phyloP scores from a whole-genome alignment of 179 eudicot species.

The Vitellaria paradoxa region DNA sequence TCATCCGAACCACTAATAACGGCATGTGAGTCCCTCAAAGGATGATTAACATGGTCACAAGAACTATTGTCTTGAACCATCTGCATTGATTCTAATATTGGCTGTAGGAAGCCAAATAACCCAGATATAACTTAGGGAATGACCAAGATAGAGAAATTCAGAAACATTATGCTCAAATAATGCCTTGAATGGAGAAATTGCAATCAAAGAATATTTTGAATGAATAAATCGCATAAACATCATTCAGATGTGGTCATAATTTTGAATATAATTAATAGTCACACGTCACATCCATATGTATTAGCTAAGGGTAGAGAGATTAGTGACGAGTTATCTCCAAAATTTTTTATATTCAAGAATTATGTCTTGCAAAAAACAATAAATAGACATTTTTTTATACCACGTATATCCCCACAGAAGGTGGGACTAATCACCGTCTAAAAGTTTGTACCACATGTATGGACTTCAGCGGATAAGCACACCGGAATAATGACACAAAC shows the following conservation, averaged over 20 bases:
- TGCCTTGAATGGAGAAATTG: neutral
- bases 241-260: no score
- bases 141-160: constrained; percentile 8
- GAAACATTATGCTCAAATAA: neutral
- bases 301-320: neutral
- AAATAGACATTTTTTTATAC: no score
- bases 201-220: neutral
- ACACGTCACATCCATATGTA: neutral
- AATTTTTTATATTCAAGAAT: no score
- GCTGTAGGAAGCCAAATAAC: constrained; percentile 40
- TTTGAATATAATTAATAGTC: no score
- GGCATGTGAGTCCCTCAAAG: constrained; percentile 38
- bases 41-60: constrained; percentile 37
- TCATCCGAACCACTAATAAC: constrained; percentile 41
- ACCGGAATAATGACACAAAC: no score
- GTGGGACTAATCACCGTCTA: no score
- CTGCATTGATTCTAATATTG: constrained; percentile 26
- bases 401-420: no score
- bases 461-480: no score
- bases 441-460: no score
- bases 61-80: constrained; percentile 25
- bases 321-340: no score
- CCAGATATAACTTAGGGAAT: constrained; percentile 17
- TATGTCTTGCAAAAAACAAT: no score
- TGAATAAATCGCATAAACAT: no score